Base-by-base conservation (phyloP, 495 filamentous ascomycete species). In the Podospora anserina region DNA sequence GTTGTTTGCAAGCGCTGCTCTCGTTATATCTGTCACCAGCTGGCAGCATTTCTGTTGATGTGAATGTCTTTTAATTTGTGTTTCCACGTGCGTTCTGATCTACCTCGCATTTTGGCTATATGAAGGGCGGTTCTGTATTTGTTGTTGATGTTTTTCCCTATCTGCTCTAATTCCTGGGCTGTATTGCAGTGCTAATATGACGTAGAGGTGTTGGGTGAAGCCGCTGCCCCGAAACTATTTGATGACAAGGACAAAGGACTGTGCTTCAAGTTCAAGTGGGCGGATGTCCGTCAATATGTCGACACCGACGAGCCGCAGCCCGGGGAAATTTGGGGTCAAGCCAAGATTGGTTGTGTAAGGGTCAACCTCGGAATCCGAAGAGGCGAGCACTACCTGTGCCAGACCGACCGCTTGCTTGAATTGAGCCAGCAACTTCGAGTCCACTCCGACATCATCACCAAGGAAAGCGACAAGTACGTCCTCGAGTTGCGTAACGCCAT, bases 401-500 rank as follows among this genome's bases (percentile, higher is more conserved):
- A 93, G 74, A 98, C 95, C 0, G 87, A 91, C 61, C 83, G 97
- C 7, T 82, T 96, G 69, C 93, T 97, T 72, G 80, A 86, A 57
- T 92, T 90, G 69, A 70, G 63, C 18, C 61, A 56, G 2, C 71
- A 20, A 13, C 4, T 74, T 13, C 88, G 90, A 69, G 84, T 87
- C 70, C 92, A 95, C 49, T 82, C 86, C 16, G 91, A 97, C 72
- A 87, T 92, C 0, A 91, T 95, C 2, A 83, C 95, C 11, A 84
- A 87, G 68, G 87, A 93, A 80, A 94, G 90, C 70, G 89, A 91
- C 73, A 85, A 85, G 54, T 85, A 88, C 3, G 82, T 97, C 28
- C 85, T 91, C 67, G 78, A 87, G 55, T 83, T 99, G 7, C 86
- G 93, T 16, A 49, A 49, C 39, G 30, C 30, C 30, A 32, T 49